These are phyloP conservation scores for Iodosphaeria phyllophila DNA, from an alignment of 2,329 filamentous ascomycete genomes.

Conservation along the genomic window DNA sequence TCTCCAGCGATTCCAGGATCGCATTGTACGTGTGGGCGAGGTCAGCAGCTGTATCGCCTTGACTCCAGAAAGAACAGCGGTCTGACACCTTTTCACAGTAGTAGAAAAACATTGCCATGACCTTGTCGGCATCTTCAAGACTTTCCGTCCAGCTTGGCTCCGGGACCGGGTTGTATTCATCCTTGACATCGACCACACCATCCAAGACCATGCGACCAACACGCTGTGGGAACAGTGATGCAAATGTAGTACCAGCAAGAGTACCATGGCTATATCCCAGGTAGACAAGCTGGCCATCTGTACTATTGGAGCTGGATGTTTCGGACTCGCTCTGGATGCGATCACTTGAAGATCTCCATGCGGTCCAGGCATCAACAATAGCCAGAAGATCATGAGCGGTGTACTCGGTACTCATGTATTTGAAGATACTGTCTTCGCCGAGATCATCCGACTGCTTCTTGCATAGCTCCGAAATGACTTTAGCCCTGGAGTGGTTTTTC, in stretches of 20 bases:
- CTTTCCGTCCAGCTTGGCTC: slow-evolving; percentile 18
- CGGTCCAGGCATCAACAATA: slow-evolving; percentile 20
- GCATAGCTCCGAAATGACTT: slow-evolving; percentile 15
- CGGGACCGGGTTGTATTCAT: too few relatives aligned
- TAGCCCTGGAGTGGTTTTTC: slow-evolving; percentile 10
- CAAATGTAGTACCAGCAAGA: slow-evolving; percentile 19
- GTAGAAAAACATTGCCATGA: slow-evolving; percentile 24
- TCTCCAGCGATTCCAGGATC: slow-evolving; percentile 15
- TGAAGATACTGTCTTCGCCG: slow-evolving; percentile 14
- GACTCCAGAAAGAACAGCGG: slow-evolving; percentile 18
- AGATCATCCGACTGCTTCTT: slow-evolving; percentile 9
- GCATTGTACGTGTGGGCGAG: slow-evolving; percentile 12
- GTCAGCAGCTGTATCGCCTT: slow-evolving; percentile 14
- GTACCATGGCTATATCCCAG: slow-evolving; percentile 23
- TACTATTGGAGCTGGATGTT: slow-evolving; percentile 4
- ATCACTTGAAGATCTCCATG: slow-evolving; percentile 9
- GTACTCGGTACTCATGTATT: slow-evolving; percentile 14
- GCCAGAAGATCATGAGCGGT: slow-evolving; percentile 20
- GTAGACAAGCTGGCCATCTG: slow-evolving; percentile 15
- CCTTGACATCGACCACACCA: slow-evolving; percentile 16
- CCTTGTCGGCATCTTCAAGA: slow-evolving; percentile 24
- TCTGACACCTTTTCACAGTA: slow-evolving; percentile 24
- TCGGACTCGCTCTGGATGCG: slow-evolving; percentile 4
- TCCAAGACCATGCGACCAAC: slow-evolving; percentile 22
- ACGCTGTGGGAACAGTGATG: slow-evolving; percentile 22